These are phyloP conservation scores for bread wheat (Triticum aestivum) DNA, from an alignment of 176 grass and related monocot species.

Conservation along the genomic window DNA sequence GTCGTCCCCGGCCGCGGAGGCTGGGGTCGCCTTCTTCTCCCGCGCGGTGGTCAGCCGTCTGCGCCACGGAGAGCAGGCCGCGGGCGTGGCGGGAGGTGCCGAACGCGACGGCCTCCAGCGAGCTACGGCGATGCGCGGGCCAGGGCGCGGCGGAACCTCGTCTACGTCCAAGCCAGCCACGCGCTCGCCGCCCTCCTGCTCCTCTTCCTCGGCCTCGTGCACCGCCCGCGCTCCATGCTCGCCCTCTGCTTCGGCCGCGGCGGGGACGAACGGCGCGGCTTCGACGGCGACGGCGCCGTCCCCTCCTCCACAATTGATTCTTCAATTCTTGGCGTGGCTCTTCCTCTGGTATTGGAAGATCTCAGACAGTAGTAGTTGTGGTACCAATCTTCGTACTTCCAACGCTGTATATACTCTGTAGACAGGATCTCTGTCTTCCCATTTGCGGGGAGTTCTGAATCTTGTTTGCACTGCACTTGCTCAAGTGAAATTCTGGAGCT, in stretches of 20 bases:
- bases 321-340: background rate
- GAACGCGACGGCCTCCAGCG: constrained; percentile 51
- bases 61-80: constrained; percentile 41
- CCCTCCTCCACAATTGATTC: constrained; percentile 36
- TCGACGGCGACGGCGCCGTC: constrained; percentile 36
- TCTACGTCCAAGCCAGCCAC: constrained; percentile 91
- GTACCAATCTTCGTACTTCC: no score
- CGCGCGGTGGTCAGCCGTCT: constrained; percentile 32
- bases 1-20: constrained; percentile 17
- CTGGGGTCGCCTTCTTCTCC: constrained; percentile 58
- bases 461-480: no score
- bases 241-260: constrained; percentile 52
- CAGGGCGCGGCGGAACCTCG: constrained; percentile 62
- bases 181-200: constrained; percentile 43
- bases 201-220: constrained; percentile 67
- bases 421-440: background rate
- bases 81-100: constrained; percentile 70
- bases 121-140: constrained; percentile 61
- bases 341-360: background rate
- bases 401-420: no score
- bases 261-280: constrained; percentile 16
- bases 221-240: constrained; percentile 60
- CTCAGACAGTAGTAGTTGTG: no score
- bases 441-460: background rate
- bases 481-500: no score